Evolutionary conservation across 768 basidiomycete species (phyloP).

Genomic region (Termitomyces bulborhizus): DNA sequence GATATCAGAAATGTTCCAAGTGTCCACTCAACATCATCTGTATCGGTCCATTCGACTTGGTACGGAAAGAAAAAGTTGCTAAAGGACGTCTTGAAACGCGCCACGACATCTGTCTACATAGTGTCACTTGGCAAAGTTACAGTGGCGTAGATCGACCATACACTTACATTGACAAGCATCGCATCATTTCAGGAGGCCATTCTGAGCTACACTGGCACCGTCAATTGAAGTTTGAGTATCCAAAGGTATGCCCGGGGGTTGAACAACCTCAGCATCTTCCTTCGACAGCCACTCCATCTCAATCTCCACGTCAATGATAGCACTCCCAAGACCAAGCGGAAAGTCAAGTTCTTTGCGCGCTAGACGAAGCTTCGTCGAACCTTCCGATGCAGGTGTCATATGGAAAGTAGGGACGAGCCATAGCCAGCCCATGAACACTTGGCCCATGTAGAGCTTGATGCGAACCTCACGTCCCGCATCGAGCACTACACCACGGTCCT

Average conservation of each 20-base stretch:
- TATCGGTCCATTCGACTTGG: no score
- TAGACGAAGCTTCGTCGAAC: constrained; percentile 35
- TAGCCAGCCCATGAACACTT: constrained; percentile 79
- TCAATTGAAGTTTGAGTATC: no score
- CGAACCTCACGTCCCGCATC: constrained; percentile 65
- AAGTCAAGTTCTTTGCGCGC: constrained; percentile 70
- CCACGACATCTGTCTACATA: no score
- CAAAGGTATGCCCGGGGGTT: not conserved
- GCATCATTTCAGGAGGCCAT: not conserved
- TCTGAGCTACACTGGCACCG: no score
- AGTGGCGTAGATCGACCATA: not conserved
- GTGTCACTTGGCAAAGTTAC: not conserved
- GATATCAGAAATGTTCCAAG: no score
- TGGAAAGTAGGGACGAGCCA: constrained; percentile 88
- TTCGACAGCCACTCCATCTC: constrained; percentile 40
- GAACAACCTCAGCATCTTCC: constrained; percentile 1
- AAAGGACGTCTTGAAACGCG: no score
- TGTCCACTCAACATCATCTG: no score
- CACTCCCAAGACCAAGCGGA: constrained; percentile 63
- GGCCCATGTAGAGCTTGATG: constrained; percentile 67
- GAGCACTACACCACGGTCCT: constrained; percentile 44
- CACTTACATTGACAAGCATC: not conserved
- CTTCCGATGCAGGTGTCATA: constrained; percentile 41
- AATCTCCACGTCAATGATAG: constrained; percentile 63
- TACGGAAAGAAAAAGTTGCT: no score